These are phyloP conservation scores for Thermomyces lanuginosus DNA, from an alignment of 2,329 filamentous ascomycete genomes.

Conservation along the genomic window DNA sequence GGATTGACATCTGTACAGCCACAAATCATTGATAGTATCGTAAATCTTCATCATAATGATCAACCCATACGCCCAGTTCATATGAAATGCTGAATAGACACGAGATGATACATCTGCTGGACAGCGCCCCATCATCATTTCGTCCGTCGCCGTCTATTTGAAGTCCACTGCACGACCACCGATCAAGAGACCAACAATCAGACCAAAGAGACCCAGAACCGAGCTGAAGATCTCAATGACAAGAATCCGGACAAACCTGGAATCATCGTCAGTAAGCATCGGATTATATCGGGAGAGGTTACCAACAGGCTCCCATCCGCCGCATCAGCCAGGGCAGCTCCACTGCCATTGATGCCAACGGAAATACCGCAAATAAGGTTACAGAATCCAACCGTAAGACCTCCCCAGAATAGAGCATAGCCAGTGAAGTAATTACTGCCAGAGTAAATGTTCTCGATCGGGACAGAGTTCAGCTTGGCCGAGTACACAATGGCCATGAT, in stretches of 20 bases:
- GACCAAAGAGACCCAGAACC: slow-evolving; percentile 84
- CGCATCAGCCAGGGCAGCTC: slow-evolving; percentile 88
- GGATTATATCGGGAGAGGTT: slow-evolving; percentile 1
- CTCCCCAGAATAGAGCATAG: slow-evolving; percentile 90
- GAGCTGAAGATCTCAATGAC: slow-evolving; percentile 99
- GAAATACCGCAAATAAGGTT: slow-evolving; percentile 92
- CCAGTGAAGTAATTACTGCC: slow-evolving; percentile 82
- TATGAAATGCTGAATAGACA: slow-evolving; percentile 11
- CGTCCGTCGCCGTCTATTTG: slow-evolving; percentile 11
- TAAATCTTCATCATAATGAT: slow-evolving; percentile 14
- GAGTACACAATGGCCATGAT: slow-evolving; percentile 99
- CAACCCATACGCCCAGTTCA: slow-evolving; percentile 24
- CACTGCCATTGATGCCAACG: slow-evolving; percentile 95
- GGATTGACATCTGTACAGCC: neutral
- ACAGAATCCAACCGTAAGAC: slow-evolving; percentile 84
- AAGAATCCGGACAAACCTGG: slow-evolving; percentile 91
- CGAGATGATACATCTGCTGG: slow-evolving; percentile 1
- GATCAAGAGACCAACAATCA: slow-evolving; percentile 84
- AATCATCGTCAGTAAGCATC: too few species aligned
- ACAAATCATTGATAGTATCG: slow-evolving; percentile 9
- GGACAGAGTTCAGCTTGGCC: slow-evolving; percentile 57
- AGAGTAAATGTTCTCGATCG: slow-evolving; percentile 50
- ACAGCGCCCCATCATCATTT: slow-evolving; percentile 15
- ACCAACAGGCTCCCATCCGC: slow-evolving; percentile 76
- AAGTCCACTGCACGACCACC: slow-evolving; percentile 72